phyloP scores from a whole-genome alignment of 257 asterid species.

The Solanum phureja region DNA sequence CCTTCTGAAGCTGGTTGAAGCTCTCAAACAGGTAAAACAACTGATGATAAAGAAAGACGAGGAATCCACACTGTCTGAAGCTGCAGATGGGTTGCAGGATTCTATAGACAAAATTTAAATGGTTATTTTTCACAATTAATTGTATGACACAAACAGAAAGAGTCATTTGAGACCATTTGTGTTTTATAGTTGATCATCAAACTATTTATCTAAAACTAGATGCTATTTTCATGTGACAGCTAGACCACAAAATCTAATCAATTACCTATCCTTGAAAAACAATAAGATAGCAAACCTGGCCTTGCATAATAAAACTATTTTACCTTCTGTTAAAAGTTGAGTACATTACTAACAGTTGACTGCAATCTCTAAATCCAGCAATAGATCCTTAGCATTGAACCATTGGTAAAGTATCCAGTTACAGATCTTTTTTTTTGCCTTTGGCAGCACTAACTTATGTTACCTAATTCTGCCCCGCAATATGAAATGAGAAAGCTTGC shows the following conservation, averaged over 20 bases:
- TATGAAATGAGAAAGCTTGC: background rate
- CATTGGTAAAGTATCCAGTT: background rate
- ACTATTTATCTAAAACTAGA: background rate
- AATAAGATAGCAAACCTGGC: background rate
- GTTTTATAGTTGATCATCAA: background rate
- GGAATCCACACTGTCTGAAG: background rate
- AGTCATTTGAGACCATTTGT: background rate
- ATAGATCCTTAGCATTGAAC: background rate
- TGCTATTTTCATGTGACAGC: background rate
- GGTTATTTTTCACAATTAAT: background rate
- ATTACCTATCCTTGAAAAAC: background rate
- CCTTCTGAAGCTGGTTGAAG: conserved; percentile 2
- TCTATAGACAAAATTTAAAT: background rate
- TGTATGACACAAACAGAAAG: background rate
- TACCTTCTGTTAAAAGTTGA: background rate
- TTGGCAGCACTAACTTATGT: background rate
- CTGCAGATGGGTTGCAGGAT: background rate
- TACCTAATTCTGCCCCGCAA: background rate
- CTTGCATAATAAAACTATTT: background rate
- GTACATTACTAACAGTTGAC: background rate
- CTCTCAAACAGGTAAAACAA: conserved; percentile 1
- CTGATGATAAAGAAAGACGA: background rate
- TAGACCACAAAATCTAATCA: background rate
- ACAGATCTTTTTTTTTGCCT: background rate
- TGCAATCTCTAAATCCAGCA: background rate